These are phyloP conservation scores for Pseudogymnoascus sp. DNA, from an alignment of 2,329 filamentous ascomycete species.

Conservation along the genomic window DNA sequence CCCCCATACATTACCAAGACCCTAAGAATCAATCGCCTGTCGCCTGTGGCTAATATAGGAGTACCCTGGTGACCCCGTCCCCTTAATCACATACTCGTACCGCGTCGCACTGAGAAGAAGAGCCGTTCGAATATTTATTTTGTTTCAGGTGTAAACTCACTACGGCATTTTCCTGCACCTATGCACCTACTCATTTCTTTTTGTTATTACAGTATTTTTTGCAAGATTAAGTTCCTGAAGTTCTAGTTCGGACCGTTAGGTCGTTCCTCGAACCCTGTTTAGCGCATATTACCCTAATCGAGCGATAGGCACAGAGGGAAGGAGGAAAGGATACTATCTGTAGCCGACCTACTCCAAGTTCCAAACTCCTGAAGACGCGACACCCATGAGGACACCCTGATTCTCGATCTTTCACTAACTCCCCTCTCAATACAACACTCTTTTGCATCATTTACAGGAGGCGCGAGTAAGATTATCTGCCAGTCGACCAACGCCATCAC, in stretches of 20 bases:
- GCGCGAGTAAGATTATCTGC: constrained; percentile 6
- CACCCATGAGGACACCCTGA: constrained; percentile 6
- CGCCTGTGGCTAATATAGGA: not conserved
- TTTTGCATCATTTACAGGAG: constrained; percentile 7
- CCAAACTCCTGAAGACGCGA: constrained; percentile 6
- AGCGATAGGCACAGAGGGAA: constrained; percentile 7
- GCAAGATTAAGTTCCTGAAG: constrained; percentile 1
- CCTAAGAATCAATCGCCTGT: not conserved
- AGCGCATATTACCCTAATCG: constrained; percentile 4
- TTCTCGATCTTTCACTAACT: constrained; percentile 3
- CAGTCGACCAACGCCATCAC: constrained; percentile 1
- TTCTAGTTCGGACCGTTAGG: not conserved
- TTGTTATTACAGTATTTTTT: not conserved
- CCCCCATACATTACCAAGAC: not conserved
- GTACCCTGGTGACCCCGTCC: not conserved
- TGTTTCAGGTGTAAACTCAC: constrained; percentile 2
- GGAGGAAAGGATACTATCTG: constrained; percentile 7
- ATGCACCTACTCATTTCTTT: not conserved
- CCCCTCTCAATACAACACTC: constrained; percentile 5
- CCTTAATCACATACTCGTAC: constrained; percentile 7
- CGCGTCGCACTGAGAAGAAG: not conserved
- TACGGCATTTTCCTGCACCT: not conserved
- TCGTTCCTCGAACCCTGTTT: constrained; percentile 5
- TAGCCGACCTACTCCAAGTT: constrained; percentile 4
- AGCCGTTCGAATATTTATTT: not conserved